Evolutionary conservation across 371 early-diverging fungal genomes (phyloP), one percentile per base, ranked within the genome.

Genomic region (Lichtheimia ornata): DNA sequence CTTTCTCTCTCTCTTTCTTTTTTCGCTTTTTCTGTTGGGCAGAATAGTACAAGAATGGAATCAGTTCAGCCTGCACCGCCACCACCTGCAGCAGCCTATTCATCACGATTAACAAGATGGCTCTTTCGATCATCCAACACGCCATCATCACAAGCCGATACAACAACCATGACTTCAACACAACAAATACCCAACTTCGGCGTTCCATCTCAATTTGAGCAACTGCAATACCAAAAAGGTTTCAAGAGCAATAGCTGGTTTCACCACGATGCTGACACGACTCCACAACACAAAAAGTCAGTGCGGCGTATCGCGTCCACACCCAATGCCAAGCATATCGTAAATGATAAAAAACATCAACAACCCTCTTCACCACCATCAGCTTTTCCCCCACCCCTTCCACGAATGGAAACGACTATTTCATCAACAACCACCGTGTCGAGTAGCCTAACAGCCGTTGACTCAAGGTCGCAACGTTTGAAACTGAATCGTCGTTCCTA

Each of bases 401-500:
- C 58, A 28, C 54, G 7, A 35, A 18, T 51, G 22, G 40, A 30
- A n/a, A 61, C 18, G 18, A 27, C 41, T 30, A 57, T 61, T 30
- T 56, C 57, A 52, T 56, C 56, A 35, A 53, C 61, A 44, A 18
- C 56, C 17, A 56, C 66, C 20, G 20, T 59, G 54, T 35, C 55
- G 6, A 57, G 55, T 25, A 56, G 43, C 42, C 17, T 17, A 24
- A 43, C 62, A 15, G 51, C 62, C 30, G 58, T 58, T n/a, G 30
- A 30, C 27, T 30, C 56, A 18, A 53, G 52, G n/a, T 58, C 59
- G 4, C 25, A 63, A 18, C 41, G 28, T 7, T 20, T 41, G 13
- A 56, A 50, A 15, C 24, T 52, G 30, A 41, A 42, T 57, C 67
- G 77, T n/a, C 78, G 93, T 52, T 87, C 88, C 13, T 91, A 93